Conservation (phyloP, 257 asterid species). For the Fraxinus cuspidata region DNA sequence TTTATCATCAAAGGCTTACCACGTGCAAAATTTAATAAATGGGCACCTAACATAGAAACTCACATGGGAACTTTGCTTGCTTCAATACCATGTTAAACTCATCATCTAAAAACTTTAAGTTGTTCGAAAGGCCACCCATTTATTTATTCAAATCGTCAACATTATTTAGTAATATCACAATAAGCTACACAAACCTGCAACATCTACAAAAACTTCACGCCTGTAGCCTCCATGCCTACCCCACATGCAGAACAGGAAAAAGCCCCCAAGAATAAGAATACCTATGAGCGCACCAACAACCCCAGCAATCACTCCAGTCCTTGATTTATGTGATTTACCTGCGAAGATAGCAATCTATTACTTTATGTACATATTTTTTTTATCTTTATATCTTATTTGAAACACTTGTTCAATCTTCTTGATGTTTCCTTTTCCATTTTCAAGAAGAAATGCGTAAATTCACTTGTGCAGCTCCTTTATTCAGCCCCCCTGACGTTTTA, state of each 20-base stretch:
- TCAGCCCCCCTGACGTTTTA: neutral
- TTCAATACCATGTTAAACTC: neutral
- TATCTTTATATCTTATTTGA: neutral
- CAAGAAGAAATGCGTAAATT: neutral
- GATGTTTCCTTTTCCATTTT: conserved; percentile 4
- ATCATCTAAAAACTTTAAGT: neutral
- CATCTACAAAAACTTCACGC: conserved; percentile 84
- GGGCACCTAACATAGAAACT: neutral
- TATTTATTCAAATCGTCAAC: neutral
- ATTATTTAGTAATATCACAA: neutral
- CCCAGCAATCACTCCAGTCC: conserved; percentile 63
- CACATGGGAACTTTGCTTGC: neutral
- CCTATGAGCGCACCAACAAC: conserved; percentile 60
- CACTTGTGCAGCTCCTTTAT: neutral
- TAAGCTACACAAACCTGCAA: conserved; percentile 62
- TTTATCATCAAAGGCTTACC: neutral
- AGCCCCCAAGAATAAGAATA: conserved; percentile 58
- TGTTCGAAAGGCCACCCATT: neutral
- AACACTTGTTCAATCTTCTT: neutral
- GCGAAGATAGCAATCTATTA: conserved; percentile 27
- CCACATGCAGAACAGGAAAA: conserved; percentile 60
- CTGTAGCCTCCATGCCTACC: conserved; percentile 52
- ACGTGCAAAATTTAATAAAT: neutral
- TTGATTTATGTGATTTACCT: conserved; percentile 68
- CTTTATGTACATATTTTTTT: neutral